Evolutionary conservation across 2,329 filamentous ascomycete species (phyloP).

Genomic region (Pseudogymnoascus sp.): DNA sequence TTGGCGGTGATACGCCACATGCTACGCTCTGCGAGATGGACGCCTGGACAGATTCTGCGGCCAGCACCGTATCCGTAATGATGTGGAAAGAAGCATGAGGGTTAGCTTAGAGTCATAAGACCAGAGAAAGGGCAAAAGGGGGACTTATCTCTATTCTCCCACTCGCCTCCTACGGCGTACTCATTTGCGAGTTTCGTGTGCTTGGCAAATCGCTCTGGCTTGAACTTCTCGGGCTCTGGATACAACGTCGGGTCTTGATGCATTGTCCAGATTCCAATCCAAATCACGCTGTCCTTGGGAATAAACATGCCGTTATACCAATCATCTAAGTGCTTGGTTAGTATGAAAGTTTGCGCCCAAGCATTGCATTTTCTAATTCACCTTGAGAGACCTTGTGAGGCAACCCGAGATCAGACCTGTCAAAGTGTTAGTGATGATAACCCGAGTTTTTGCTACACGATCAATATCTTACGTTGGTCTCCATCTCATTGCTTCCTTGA

Average conservation of each 20-base stretch:
- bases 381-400: no score
- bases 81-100: constrained; percentile 16
- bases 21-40: constrained; percentile 28
- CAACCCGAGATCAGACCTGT: no score
- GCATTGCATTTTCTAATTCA: no score
- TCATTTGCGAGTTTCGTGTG: neutral
- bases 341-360: neutral
- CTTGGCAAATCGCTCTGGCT: constrained; percentile 4
- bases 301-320: constrained; percentile 29
- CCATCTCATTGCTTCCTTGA: no score
- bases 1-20: constrained; percentile 25
- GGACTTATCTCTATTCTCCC: constrained; percentile 16
- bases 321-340: constrained; percentile 14
- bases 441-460: no score
- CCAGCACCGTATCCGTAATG: constrained; percentile 28
- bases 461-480: no score
- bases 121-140: no score
- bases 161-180: neutral
- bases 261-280: constrained; percentile 1
- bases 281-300: constrained; percentile 26
- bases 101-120: no score
- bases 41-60: constrained; percentile 29
- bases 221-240: constrained; percentile 2
- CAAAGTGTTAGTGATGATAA: no score
- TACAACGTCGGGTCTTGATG: neutral